Evolutionary conservation across 768 basidiomycete species (phyloP).

Genomic region (Saitozyma sp.): DNA sequence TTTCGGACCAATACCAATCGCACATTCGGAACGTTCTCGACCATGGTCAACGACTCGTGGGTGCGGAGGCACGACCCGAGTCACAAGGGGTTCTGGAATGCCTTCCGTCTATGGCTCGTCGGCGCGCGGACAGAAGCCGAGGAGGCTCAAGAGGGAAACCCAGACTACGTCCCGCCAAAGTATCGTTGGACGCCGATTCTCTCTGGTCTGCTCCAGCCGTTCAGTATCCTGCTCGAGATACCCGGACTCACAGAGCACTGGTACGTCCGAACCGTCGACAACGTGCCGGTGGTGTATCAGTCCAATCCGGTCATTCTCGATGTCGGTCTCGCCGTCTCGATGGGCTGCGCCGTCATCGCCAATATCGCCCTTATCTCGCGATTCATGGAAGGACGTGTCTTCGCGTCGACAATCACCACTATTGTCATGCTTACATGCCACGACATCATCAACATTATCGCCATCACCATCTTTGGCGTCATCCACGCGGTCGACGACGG

Average conservation of each 20-base stretch:
- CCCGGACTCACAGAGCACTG: conserved; percentile 70
- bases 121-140: conserved; percentile 7
- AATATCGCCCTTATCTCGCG: conserved; percentile 67
- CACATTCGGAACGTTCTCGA: not conserved
- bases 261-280: conserved; percentile 59
- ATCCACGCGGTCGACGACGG: conserved; percentile 64
- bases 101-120: conserved; percentile 1
- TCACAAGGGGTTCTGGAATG: conserved; percentile 11
- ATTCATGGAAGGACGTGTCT: conserved; percentile 70
- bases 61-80: conserved; percentile 9
- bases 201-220: conserved; percentile 48
- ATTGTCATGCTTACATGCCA: conserved; percentile 69
- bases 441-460: conserved; percentile 68
- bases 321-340: conserved; percentile 65
- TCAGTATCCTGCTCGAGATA: conserved; percentile 78
- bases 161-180: conserved; percentile 20
- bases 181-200: conserved; percentile 33
- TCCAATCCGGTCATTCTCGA: conserved; percentile 64
- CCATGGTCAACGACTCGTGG: conserved; percentile 8
- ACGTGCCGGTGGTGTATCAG: conserved; percentile 57
- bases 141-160: conserved; percentile 5
- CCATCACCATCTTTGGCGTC: conserved; percentile 65
- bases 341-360: conserved; percentile 68
- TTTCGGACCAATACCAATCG: no score
- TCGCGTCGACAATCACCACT: conserved; percentile 64